These are phyloP conservation scores for Delitschia confertaspora DNA, from an alignment of 495 filamentous ascomycete species.

Conservation along the genomic window DNA sequence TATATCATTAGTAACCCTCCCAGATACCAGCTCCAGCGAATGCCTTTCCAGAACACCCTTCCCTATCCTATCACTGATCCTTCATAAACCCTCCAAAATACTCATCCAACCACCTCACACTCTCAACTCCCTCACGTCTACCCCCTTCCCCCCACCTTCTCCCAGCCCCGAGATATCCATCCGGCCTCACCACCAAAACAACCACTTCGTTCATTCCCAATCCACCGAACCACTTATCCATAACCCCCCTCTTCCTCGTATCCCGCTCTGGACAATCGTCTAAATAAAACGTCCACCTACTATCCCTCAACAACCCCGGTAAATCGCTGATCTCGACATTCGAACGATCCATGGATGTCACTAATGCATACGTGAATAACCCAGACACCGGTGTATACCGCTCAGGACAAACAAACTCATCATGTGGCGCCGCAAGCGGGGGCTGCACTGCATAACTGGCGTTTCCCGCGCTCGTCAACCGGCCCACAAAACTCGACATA, in stretches of 20 bases:
- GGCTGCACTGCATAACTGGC: conserved; percentile 47
- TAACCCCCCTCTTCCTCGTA: conserved; percentile 43
- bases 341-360: conserved; percentile 46
- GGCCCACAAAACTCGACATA: conserved; percentile 40
- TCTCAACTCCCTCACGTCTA: conserved; percentile 39
- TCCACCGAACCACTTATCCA: conserved; percentile 55
- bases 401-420: conserved; percentile 51
- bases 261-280: conserved; percentile 45
- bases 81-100: conserved; percentile 51
- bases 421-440: conserved; percentile 40
- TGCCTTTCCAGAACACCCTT: too few relatives aligned
- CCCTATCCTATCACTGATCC: conserved; percentile 9
- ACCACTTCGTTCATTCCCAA: conserved; percentile 43
- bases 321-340: conserved; percentile 55
- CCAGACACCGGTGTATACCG: conserved; percentile 54
- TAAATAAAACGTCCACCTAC: conserved; percentile 61
- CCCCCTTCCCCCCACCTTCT: conserved; percentile 43
- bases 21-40: background rate
- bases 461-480: conserved; percentile 40
- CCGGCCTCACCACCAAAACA: conserved; percentile 55
- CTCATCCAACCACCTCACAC: conserved; percentile 47
- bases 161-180: conserved; percentile 58
- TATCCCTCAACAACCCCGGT: conserved; percentile 46
- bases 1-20: background rate
- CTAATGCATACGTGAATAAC: conserved; percentile 47